Base-by-base conservation (phyloP, 164 flowering plant genomes). In the Euptelea pleiosperma region DNA sequence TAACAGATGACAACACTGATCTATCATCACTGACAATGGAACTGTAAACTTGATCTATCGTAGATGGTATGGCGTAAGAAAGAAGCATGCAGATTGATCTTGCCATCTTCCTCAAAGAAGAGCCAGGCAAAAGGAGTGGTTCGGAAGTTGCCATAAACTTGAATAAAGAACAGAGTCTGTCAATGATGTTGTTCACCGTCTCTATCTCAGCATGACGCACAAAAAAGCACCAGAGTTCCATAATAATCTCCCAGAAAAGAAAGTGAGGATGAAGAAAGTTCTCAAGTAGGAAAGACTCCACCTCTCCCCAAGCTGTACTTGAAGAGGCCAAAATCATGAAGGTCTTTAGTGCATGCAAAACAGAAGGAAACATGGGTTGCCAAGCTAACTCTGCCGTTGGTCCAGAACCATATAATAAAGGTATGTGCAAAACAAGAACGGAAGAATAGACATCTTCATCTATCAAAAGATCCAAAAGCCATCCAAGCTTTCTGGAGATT, bases 211-310 rank as follows among this genome's bases (percentile, higher is more conserved):
- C 84, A 77, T 85, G 73, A 16, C 86, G 86, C 46, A 82, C 55
- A 60, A 84, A 19, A 64, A 93, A 93, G 73, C 88, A 81, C 87
- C 89, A 86, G 39, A 90, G 87, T 54, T 88, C 97, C 74, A 73
- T 74, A 21, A 83, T 66, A 70, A 90, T 80, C 44, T 90, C 94
- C 74, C 76, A 68, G 64, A 91, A 79, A 63, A 90, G 85, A 58
- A 77, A 77, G 69, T 93, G 99, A 62, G 97, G 94, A 66, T 93
- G 92, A 57, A 84, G 73, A 44, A 86, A 30, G 65, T 90, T 88
- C 64, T 79, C 78, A n/a, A 87, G 70, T 44, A 93, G 78, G 71
- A 90, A 88, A 39, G 56, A 57, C 64, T 77, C 72, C 4, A 88
- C 50, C 55, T 72, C 83, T 47, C 30, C 62, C 91, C 92, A 90